Evolutionary conservation across 805 yeast species (phyloP).

Genomic region (Myxozyma kluyveri): DNA sequence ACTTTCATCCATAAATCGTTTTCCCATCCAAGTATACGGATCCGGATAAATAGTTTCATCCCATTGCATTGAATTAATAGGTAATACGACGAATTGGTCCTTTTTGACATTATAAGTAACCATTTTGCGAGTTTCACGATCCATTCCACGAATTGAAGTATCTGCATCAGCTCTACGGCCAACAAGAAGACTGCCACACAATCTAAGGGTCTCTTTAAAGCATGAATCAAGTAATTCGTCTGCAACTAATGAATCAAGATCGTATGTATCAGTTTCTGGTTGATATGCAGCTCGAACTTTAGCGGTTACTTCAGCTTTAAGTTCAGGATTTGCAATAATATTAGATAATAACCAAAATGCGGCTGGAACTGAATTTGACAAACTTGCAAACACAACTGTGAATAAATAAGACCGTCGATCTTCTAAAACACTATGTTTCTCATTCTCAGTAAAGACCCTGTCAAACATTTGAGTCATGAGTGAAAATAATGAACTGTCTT

Average conservation of each 20-base stretch:
- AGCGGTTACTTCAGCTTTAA: conserved; percentile 5
- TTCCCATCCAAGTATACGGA: conserved; percentile 19
- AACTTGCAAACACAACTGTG: conserved; percentile 21
- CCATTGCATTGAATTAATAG: conserved; percentile 19
- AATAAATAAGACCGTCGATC: conserved; percentile 21
- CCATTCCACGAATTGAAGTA: conserved; percentile 4
- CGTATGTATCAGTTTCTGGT: conserved; percentile 7
- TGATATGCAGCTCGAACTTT: conserved; percentile 12
- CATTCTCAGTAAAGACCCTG: conserved; percentile 4
- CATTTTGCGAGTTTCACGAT: neutral
- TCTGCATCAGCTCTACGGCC: conserved; percentile 19
- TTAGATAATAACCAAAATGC: conserved; percentile 21
- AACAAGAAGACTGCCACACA: conserved; percentile 9
- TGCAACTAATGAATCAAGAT: conserved; percentile 13
- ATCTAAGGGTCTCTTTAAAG: conserved; percentile 22
- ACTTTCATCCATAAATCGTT: conserved; percentile 16
- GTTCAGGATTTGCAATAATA: conserved; percentile 7
- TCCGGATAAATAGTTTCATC: conserved; percentile 25
- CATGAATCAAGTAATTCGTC: conserved; percentile 17
- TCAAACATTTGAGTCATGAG: conserved; percentile 3
- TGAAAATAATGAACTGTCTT: neutral
- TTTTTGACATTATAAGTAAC: neutral
- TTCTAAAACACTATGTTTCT: neutral
- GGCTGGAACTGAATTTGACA: conserved; percentile 21
- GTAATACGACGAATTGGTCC: conserved; percentile 8